Evolutionary conservation across 371 early-diverging fungal genomes (phyloP), one percentile per base, ranked within the genome.

Genomic region (Syncephalastrum contaminatum): DNA sequence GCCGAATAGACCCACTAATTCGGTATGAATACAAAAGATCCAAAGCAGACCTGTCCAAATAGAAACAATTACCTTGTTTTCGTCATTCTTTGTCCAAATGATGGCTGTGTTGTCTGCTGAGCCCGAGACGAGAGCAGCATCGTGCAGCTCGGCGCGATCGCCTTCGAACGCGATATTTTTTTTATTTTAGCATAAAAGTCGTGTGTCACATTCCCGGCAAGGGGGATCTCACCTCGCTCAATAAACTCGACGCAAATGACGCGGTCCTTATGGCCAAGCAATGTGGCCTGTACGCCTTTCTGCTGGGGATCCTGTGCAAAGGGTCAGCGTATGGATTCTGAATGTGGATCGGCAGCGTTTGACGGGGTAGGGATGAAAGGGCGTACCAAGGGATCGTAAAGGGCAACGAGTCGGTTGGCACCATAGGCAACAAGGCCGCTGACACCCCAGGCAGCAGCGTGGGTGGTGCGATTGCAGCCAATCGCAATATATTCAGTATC

Each of bases 211-310:
- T 20, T 41, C 4, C 39, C 22, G 36, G 30, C 3, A 46, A 3
- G 30, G 10, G 43, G 15, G 21, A 15, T 14, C 7, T 42, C 66
- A 74, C 87, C 86, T 59, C 81, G 59, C 59, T 86, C 77, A 24
- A 90, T 64, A 69, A 90, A 92, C 5, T 80, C 76, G 2, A 90
- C 85, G 60, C 91, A 88, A 69, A 88, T 92, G 36, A 95, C 94
- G 41, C 89, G 82, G 19, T 70, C 83, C n/a, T 67, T 82, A 58
- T 95, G 95, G 4, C 94, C 96, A 4, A 75, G 82, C 12, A 94
- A 71, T 13, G 95, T 91, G 6, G 75, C 66, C 2, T 60, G 57
- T 10, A 92, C 72, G 0, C 92, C 91, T 39, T 60, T 58, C 48
- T 66, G 69, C 16, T 59, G 42, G 12, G 69, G 48, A 53, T 88